Evolutionary conservation across 305 asterid species (phyloP), one percentile per base, ranked within the genome.

Genomic region (Fraxinus greggii): DNA sequence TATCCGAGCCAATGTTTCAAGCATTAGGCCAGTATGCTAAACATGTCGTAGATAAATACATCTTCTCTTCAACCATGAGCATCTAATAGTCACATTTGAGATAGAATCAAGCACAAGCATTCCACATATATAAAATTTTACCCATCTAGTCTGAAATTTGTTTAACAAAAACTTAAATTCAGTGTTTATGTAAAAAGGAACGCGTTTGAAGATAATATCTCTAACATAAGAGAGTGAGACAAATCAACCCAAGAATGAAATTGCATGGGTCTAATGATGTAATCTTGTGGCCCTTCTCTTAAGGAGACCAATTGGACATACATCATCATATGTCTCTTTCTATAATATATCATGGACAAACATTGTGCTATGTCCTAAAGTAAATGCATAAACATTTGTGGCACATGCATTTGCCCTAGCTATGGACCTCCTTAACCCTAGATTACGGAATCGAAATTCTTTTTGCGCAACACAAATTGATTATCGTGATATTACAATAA

Each of bases 361-460:
- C 90, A 88, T 87, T 86, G 89, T 90, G 94, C 79, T 82, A 87
- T 90, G 94, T 89, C 89, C 80, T 26, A 56, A 80, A 80, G 69
- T 78, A 19, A 82, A 84, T 88, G 86, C 83, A 77, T 35, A 80
- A 67, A 28, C 56, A 84, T 86, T 81, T 42, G 40, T 59, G 80
- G 67, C 91, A 87, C 92, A 87, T 90, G 93, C 84, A 82, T 76
- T 84, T 83, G 82, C 84, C 79, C 73, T 38, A 28, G 35, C 31
- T 26, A 74, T 72, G 89, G 87, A 42, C 87, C 89, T 82, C 82
- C 85, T 23, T 8, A 9, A 75, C 75, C 35, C 70, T 83, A 40
- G 29, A 73, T 51, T 24, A 36, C 0, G 2, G 26, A 70, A 32
- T 29, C 24, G 5, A 31, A 31, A 2, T 13, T 70, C 45, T 31